Base-by-base conservation (phyloP, 148 eudicot species). In the Amaranthus cruentus region DNA sequence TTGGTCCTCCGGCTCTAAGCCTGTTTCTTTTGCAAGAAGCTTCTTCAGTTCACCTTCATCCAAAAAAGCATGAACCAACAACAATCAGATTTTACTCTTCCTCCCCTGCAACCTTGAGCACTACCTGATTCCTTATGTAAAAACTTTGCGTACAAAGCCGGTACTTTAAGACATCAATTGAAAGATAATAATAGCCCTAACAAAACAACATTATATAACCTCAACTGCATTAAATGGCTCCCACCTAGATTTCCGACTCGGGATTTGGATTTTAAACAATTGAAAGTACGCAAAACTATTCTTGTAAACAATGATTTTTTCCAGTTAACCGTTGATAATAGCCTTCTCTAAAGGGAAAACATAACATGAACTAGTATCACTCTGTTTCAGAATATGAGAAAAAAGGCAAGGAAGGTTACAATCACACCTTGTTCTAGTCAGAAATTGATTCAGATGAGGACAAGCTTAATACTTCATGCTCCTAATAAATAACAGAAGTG, bases 1-100 rank as follows among this genome's bases (percentile, higher is more conserved):
- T 72, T 88, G 89, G 63, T 78, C 87, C 79, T 83, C 76, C 51
- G 93, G 93, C 48, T 89, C 88, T 83, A 93, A 71, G 18, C 89
- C 88, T 46, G 82, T 82, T 80, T 70, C 66, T 72, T 64, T 84
- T 52, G 87, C 85, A 79, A 90, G 84, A 73, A 85, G 63, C 49
- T 68, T 76, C 83, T 95, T 91, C 79, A 95, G 77, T 61, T 95
- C 84, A 73, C 90, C 97, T 94, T 77, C 61, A 74, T 47, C 13
- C 56, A 69, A 75, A 38, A 64, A 50, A 68, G 71, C 50, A 71
- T 69, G 50, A 65, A 64, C 55, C 51, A 47, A 56, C 11, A 42
- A 68, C 43, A 76, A 65, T 76, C 62, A 80, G 77, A 18, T 12
- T 60, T 52, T 53, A 53, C 43, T 56, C 57, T 7, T 49, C 4